A percentile compares a stretch with the other conserved stretches of the same genome.
Evolutionary conservation across 176 grass and related monocot genomes (phyloP).

Genomic region (Rhipidocladum racemiflorum): DNA sequence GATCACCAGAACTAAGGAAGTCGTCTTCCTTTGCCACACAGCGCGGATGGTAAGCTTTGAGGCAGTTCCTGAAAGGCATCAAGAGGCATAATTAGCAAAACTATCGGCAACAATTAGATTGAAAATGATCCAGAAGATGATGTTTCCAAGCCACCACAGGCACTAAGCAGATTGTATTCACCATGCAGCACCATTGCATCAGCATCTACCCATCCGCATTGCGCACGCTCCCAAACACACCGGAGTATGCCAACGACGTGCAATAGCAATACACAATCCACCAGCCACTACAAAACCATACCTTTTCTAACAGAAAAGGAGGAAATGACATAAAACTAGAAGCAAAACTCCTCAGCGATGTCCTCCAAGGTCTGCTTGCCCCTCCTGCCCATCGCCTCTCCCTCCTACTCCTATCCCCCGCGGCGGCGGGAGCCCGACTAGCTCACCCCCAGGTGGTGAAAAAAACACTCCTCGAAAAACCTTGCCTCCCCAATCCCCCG

Average conservation of each 20-base stretch:
- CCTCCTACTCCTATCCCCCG: neutral
- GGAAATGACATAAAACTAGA: neutral
- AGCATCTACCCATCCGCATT: neutral
- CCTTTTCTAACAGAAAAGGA: neutral
- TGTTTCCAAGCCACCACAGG: neutral
- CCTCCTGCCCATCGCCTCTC: conserved; percentile 17
- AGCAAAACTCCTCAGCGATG: conserved; percentile 40
- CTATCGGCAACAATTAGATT: neutral
- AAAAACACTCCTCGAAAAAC: neutral
- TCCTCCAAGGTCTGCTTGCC: conserved; percentile 29
- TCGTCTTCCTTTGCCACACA: conserved; percentile 44
- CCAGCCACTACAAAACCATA: neutral
- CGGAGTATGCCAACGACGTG: neutral
- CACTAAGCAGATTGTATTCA: neutral
- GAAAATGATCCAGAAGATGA: neutral
- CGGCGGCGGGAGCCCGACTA: neutral
- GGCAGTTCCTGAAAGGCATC: conserved; percentile 63
- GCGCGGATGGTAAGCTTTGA: conserved; percentile 63
- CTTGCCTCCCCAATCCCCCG: neutral
- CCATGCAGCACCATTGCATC: neutral
- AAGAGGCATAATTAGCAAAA: conserved; percentile 21
- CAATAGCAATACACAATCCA: neutral
- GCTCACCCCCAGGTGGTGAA: no score
- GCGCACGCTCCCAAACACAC: neutral
- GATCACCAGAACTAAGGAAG: conserved; percentile 31